Conservation (phyloP, 2,329 filamentous ascomycete species). For the Nigrospora osmanthi region DNA sequence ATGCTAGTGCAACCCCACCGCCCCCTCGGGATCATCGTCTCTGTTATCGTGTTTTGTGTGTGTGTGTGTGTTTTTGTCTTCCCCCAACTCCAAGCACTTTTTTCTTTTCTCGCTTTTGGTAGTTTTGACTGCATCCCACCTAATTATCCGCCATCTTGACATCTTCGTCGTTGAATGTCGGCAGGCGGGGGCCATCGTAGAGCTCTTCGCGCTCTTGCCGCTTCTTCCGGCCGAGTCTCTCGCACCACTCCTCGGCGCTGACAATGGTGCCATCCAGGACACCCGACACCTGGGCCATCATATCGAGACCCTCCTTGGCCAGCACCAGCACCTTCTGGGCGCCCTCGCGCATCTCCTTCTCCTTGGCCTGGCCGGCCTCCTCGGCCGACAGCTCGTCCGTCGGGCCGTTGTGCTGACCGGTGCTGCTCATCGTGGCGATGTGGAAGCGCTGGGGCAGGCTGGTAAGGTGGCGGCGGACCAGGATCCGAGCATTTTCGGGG, state of each 20-base stretch:
- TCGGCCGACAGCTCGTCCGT: conserved; percentile 18
- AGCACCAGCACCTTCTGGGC: conserved; percentile 78
- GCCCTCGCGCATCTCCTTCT: conserved; percentile 39
- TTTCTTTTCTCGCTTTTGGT: neutral
- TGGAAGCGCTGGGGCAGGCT: conserved; percentile 79
- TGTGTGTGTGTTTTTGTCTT: neutral
- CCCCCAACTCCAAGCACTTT: neutral
- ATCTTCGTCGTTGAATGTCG: neutral
- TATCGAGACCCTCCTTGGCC: conserved; percentile 84
- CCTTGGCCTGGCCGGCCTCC: conserved; percentile 28
- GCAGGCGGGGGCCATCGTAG: conserved; percentile 7
- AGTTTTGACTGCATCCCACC: neutral
- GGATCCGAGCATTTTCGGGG: conserved; percentile 75
- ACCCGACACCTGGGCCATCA: conserved; percentile 85
- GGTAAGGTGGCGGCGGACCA: conserved; percentile 78
- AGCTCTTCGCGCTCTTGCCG: conserved; percentile 21
- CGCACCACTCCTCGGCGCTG: conserved; percentile 88
- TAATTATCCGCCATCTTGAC: conserved; percentile 1
- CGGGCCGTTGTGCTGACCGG: conserved; percentile 18
- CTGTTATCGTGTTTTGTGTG: neutral
- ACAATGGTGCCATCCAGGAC: conserved; percentile 85
- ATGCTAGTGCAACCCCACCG: neutral
- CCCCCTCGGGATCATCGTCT: neutral
- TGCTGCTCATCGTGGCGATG: conserved; percentile 50
- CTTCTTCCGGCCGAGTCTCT: conserved; percentile 55